A percentile compares a stretch with the other conserved stretches of the same genome.
These are phyloP conservation scores for Ceratocystis alfenasii DNA, from an alignment of 2,329 filamentous ascomycete genomes.

Conservation along the genomic window DNA sequence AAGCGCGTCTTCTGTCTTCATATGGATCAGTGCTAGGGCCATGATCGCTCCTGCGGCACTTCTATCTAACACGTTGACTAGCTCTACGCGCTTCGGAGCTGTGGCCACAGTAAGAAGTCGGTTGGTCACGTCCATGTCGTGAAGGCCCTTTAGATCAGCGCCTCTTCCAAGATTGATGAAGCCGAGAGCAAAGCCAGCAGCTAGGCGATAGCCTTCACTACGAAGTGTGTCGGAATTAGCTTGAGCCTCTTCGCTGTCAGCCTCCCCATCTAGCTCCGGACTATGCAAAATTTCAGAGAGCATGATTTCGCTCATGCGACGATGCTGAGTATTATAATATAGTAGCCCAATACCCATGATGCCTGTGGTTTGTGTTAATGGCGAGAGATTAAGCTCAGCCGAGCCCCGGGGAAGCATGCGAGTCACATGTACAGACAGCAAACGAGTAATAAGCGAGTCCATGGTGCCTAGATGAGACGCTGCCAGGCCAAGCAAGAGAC, in stretches of 20 bases:
- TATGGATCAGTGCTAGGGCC: conserved; percentile 81
- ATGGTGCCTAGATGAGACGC: conserved; percentile 93
- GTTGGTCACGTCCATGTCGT: conserved; percentile 88
- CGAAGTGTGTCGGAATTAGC: conserved; percentile 77
- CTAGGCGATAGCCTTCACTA: conserved; percentile 91
- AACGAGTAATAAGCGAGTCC: conserved; percentile 85
- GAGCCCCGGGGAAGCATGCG: conserved; percentile 85
- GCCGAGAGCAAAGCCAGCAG: conserved; percentile 84
- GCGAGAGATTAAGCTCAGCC: conserved; percentile 85
- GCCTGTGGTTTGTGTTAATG: conserved; percentile 85
- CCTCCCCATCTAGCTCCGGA: neutral
- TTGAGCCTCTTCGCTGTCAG: conserved; percentile 42
- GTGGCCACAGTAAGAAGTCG: conserved; percentile 76
- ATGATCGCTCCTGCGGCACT: conserved; percentile 88
- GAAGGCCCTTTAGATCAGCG: conserved; percentile 71
- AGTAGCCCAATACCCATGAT: conserved; percentile 94
- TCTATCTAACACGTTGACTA: conserved; percentile 86
- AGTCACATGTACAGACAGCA: conserved; percentile 91
- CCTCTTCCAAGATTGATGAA: conserved; percentile 93
- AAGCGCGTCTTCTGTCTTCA: conserved; percentile 85
- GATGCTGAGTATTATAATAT: conserved; percentile 90
- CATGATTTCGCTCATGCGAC: conserved; percentile 98
- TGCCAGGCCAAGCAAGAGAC: conserved; percentile 79
- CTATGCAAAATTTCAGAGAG: conserved; percentile 89
- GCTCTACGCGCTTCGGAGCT: conserved; percentile 76